Base-by-base conservation (phyloP, 805 yeast genomes). In the Saccharomyces kudriavzevii region DNA sequence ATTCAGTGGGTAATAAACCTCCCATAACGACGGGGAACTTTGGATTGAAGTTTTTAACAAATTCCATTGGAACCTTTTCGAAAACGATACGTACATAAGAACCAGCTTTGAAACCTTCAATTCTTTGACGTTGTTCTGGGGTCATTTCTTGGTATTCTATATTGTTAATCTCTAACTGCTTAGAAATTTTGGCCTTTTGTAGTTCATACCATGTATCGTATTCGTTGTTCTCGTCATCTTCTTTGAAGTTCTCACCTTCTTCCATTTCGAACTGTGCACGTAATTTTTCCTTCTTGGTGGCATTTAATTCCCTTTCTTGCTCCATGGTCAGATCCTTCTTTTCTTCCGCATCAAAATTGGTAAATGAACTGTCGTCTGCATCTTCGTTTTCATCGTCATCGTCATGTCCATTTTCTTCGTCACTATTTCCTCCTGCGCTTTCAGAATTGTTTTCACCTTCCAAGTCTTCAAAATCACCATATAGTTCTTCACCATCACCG, bases 171-270 rank as follows among this genome's bases (percentile, higher is more conserved):
- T 92, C 98, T 58, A 88, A 74, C 73, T 94, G 99, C 69, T 94
- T 92, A 54, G 96, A 90, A 83, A 95, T 91, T 65, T 91, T 92
- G 56, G 96, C 95, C 74, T 94, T 94, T 70, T 94, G 97, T 70
- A 87, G 82, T 68, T 92, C 98, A 68, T 92, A 94, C 99, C 99
- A 94, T 0, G 97, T 90, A 63, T 92, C 97, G 53, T 89, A 89
- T 65, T 87, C 95, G 55, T 79, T 78, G 66, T 87, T 90, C 11
- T 88, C 88, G 58, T 89, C 96, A 57, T 85, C 88, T 26, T 84
- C 89, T 17, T 87, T 88, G 60, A 82, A 81, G 54, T 82, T 85
- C 47, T 82, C 83, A 54, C 82, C 84, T 58, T 80, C 84, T 54
- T 76, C 79, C 67, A 69, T 60, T 54, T 94, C 98, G 65, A 94